Evolutionary conservation across 352 stramenopile species (phyloP).

Genomic region (Phytopythium montanum): DNA sequence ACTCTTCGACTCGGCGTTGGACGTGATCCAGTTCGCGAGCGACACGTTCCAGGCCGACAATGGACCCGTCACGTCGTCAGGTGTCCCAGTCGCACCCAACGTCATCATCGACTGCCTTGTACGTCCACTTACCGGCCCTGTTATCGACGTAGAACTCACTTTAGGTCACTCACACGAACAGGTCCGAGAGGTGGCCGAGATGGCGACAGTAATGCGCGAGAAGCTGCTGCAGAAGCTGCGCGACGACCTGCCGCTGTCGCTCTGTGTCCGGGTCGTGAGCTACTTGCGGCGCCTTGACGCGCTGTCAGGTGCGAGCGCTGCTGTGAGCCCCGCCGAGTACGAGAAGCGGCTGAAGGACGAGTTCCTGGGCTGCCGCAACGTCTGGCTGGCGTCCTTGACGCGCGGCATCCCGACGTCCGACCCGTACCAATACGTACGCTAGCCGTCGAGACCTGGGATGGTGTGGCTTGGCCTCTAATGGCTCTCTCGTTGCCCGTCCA

Average conservation of each 20-base stretch:
- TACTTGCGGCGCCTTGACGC: slow-evolving; percentile 74
- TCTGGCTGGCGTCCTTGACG: slow-evolving; percentile 68
- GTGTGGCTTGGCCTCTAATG: no score
- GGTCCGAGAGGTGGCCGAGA: slow-evolving; percentile 62
- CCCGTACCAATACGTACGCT: slow-evolving; percentile 80
- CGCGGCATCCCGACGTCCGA: slow-evolving; percentile 50
- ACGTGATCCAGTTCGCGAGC: slow-evolving; percentile 92
- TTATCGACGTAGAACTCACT: not conserved
- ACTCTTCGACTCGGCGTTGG: slow-evolving; percentile 95
- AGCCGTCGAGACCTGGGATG: not conserved
- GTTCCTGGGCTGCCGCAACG: slow-evolving; percentile 74
- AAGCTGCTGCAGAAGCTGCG: slow-evolving; percentile 82
- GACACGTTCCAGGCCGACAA: slow-evolving; percentile 53
- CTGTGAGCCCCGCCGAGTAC: slow-evolving; percentile 49
- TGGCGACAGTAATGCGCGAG: slow-evolving; percentile 55
- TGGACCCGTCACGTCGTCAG: not conserved
- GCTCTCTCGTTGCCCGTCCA: slow-evolving; percentile 15
- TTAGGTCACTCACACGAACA: slow-evolving; percentile 4
- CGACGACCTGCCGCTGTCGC: slow-evolving; percentile 72
- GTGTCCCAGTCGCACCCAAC: slow-evolving; percentile 24
- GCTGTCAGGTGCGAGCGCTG: slow-evolving; percentile 17
- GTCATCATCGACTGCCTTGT: slow-evolving; percentile 65
- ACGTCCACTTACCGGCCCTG: not conserved
- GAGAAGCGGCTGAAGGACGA: slow-evolving; percentile 83
- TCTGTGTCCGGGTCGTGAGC: slow-evolving; percentile 79